Conservation (phyloP, 2,329 filamentous ascomycete genomes). For the Talaromyces piceae region DNA sequence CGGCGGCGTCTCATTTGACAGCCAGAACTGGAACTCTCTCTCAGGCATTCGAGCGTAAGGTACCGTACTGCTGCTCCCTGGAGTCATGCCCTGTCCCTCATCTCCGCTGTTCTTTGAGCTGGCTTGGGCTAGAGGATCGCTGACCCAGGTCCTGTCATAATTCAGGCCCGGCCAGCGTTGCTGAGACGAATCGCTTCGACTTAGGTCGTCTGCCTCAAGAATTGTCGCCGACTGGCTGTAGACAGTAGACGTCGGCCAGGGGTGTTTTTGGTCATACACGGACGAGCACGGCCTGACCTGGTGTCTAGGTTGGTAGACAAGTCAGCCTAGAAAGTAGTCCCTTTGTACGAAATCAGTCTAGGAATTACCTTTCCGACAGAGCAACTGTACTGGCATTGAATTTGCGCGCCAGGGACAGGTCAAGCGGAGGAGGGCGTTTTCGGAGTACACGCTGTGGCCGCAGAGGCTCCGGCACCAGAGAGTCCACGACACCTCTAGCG, state of each 20-base stretch:
- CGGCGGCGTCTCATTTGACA: not conserved
- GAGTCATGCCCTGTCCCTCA: not conserved
- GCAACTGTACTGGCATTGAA: constrained; percentile 1
- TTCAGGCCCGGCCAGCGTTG: not conserved
- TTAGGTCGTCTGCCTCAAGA: not conserved
- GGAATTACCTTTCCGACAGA: constrained; percentile 1
- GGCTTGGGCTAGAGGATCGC: not conserved
- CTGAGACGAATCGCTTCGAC: not conserved
- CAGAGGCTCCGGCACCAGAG: constrained; percentile 8
- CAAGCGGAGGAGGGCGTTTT: not conserved
- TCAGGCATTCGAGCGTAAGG: not conserved
- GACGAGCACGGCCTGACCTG: constrained; percentile 6
- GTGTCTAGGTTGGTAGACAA: not conserved
- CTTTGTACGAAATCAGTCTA: constrained; percentile 1
- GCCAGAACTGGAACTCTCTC: not conserved
- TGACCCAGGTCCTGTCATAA: not conserved
- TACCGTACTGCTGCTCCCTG: not conserved
- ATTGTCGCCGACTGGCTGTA: not conserved
- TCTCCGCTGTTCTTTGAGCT: not conserved
- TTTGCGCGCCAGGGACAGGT: not conserved
- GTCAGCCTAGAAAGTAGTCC: not conserved
- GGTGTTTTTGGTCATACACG: constrained; percentile 5
- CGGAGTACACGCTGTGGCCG: not conserved
- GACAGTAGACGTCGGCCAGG: constrained; percentile 7
- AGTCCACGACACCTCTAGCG: constrained; percentile 7